Conservation (phyloP, 2,329 filamentous ascomycete genomes). For the Bipolaris gigantea region DNA sequence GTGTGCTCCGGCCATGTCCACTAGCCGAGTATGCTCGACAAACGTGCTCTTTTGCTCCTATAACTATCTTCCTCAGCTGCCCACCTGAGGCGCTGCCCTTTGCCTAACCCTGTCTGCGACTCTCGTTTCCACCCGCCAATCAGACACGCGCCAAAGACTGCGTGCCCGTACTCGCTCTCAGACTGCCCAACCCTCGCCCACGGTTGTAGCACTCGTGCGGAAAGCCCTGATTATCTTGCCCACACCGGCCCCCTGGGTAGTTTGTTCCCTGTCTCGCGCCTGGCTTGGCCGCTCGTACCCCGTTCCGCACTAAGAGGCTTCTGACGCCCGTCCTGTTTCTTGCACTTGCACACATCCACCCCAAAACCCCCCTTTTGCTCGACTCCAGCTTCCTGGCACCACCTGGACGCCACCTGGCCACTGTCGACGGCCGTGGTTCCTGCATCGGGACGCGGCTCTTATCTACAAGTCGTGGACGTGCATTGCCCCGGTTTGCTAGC, state of each 20-base stretch:
- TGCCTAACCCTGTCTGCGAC: background rate
- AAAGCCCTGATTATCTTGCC: background rate
- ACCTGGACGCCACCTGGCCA: background rate
- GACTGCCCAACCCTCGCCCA: conserved; percentile 3
- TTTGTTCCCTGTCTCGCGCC: background rate
- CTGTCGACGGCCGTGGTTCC: background rate
- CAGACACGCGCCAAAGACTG: conserved; percentile 5
- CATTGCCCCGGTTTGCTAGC: conserved; percentile 9
- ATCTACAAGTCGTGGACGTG: conserved; percentile 1
- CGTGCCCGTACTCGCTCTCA: conserved; percentile 11
- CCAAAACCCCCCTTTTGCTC: background rate
- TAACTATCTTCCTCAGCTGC: conserved; percentile 4
- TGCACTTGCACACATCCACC: background rate
- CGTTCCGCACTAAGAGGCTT: conserved; percentile 7
- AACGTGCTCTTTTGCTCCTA: conserved; percentile 4
- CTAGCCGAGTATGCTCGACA: conserved; percentile 2
- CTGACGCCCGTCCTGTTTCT: background rate
- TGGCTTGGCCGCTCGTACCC: background rate
- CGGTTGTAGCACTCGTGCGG: background rate
- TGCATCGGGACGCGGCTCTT: background rate
- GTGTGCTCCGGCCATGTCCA: conserved; percentile 1
- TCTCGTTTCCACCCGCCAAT: conserved; percentile 4
- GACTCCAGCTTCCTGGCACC: background rate
- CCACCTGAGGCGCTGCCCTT: conserved; percentile 2
- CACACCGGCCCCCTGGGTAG: background rate